Evolutionary conservation across 192 early-diverging fungal genomes (phyloP).

Genomic region (Coemansia erecta): DNA sequence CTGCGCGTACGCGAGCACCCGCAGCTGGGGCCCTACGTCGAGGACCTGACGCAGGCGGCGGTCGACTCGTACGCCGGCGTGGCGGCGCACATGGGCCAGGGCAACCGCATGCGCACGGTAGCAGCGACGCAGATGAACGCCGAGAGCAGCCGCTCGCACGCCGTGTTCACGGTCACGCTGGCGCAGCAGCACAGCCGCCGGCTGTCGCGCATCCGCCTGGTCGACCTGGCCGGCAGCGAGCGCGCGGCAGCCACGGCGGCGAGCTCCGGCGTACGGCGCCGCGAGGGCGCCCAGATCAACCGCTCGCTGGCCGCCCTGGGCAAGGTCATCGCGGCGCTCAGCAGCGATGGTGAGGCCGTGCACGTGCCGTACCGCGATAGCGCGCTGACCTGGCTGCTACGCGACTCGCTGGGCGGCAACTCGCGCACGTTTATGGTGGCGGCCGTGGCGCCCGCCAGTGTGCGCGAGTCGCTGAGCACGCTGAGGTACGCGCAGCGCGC

Average conservation of each 20-base stretch:
- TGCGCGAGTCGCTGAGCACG: constrained; percentile 78
- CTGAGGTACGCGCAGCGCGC: constrained; percentile 89
- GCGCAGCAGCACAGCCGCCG: constrained; percentile 51
- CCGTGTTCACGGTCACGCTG: constrained; percentile 75
- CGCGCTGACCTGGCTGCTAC: constrained; percentile 79
- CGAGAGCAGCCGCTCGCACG: constrained; percentile 83
- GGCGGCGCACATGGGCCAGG: constrained; percentile 72
- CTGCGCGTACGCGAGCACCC: constrained; percentile 83
- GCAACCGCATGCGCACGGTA: constrained; percentile 79
- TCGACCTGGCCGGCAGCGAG: constrained; percentile 94
- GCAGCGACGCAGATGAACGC: constrained; percentile 96
- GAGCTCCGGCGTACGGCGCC: constrained; percentile 77
- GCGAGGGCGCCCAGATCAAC: constrained; percentile 95
- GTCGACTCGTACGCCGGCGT: constrained; percentile 73
- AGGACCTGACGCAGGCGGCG: constrained; percentile 83
- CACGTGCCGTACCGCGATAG: constrained; percentile 90
- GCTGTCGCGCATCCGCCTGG: constrained; percentile 76
- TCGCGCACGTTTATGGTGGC: constrained; percentile 82
- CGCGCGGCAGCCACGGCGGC: constrained; percentile 76
- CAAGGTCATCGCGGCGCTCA: constrained; percentile 87
- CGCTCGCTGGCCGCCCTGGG: constrained; percentile 87
- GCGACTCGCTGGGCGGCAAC: constrained; percentile 82
- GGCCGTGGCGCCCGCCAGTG: constrained; percentile 73
- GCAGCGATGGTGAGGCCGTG: constrained; percentile 56
- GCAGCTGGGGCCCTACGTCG: constrained; percentile 80